Evolutionary conservation across 768 basidiomycete genomes (phyloP).

Genomic region (Boletus patriciae): DNA sequence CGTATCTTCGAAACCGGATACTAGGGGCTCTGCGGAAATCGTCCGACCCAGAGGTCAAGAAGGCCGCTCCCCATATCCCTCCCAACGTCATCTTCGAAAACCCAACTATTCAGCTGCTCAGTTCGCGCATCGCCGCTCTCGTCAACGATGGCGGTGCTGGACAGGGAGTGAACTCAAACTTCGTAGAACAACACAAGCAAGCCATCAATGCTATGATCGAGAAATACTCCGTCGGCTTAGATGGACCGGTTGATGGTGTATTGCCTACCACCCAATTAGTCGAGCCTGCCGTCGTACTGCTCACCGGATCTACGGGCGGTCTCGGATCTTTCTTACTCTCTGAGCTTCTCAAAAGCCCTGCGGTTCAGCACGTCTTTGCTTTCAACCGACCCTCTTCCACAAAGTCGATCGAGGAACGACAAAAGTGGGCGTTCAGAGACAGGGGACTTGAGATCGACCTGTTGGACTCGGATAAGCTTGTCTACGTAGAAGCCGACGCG

Average conservation of each 20-base stretch:
- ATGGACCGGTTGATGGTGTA: conserved; percentile 11
- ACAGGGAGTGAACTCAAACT: not conserved
- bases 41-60: conserved; percentile 26
- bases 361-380: conserved; percentile 34
- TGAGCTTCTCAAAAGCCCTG: conserved; percentile 22
- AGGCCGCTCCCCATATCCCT: conserved; percentile 27
- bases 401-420: conserved; percentile 26
- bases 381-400: conserved; percentile 31
- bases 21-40: conserved; percentile 33
- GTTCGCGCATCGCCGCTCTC: conserved; percentile 20
- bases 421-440: conserved; percentile 29
- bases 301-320: conserved; percentile 44
- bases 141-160: not conserved
- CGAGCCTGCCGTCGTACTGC: conserved; percentile 29
- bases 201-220: conserved; percentile 41
- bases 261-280: conserved; percentile 1
- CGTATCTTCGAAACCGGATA: conserved; percentile 28
- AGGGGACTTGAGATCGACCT: conserved; percentile 31
- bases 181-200: conserved; percentile 9
- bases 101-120: conserved; percentile 41
- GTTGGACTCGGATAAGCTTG: conserved; percentile 33
- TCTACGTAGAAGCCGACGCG: conserved; percentile 37
- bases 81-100: conserved; percentile 38
- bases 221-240: conserved; percentile 35
- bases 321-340: conserved; percentile 40